Conservation (phyloP, 2,329 filamentous ascomycete genomes). For the Neoarthrinium moseri region DNA sequence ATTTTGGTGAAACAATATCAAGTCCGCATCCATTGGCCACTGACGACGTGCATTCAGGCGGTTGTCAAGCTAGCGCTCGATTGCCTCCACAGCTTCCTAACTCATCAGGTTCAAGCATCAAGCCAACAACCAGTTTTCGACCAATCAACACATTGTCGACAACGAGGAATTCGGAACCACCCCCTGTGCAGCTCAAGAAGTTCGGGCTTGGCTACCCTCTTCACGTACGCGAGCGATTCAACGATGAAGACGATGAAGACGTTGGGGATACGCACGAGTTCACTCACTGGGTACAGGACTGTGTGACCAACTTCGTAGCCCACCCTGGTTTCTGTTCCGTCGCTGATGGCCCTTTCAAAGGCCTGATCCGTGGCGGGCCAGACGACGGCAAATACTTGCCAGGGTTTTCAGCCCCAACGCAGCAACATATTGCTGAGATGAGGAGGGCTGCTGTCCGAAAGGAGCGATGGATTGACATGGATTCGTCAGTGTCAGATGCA, state of each 20-base stretch:
- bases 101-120: background rate
- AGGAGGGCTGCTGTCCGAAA: constrained; percentile 9
- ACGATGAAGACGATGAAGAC: background rate
- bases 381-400: constrained; percentile 16
- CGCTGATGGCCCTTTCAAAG: constrained; percentile 20
- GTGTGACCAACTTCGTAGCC: background rate
- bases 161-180: background rate
- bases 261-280: background rate
- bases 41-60: background rate
- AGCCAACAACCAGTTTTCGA: background rate
- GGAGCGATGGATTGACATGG: background rate
- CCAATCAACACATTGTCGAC: constrained; percentile 4
- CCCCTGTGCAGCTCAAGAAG: background rate
- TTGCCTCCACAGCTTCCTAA: too few relatives aligned
- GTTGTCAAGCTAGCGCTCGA: too few relatives aligned
- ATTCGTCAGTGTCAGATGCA: background rate
- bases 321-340: constrained; percentile 7
- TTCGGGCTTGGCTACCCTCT: constrained; percentile 1
- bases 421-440: constrained; percentile 14
- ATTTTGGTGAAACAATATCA: background rate
- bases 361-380: constrained; percentile 18
- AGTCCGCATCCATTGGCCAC: background rate
- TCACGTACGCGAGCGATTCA: background rate
- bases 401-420: constrained; percentile 15
- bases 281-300: background rate